Conservation (phyloP, 2,329 filamentous ascomycete genomes). For the Cladosporium velox region DNA sequence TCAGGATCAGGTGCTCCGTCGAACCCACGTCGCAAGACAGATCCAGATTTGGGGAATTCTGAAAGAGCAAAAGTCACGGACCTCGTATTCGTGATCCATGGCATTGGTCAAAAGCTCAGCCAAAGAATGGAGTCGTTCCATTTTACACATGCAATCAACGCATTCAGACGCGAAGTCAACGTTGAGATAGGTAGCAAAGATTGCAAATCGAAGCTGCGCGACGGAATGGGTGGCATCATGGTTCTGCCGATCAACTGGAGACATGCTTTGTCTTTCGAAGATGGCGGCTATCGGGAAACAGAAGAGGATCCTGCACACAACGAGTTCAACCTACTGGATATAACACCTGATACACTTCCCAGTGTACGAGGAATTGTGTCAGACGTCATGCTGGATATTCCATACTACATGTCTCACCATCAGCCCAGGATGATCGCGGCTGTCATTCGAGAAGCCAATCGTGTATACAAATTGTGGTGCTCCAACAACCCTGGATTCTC, state of each 20-base stretch:
- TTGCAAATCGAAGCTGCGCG: constrained; percentile 73
- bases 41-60: constrained; percentile 64
- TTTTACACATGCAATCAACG: constrained; percentile 94
- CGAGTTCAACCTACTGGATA: constrained; percentile 75
- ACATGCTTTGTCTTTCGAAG: constrained; percentile 82
- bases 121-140: constrained; percentile 90
- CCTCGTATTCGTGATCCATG: constrained; percentile 86
- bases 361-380: constrained; percentile 90
- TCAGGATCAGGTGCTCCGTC: constrained; percentile 48
- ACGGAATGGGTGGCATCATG: constrained; percentile 87
- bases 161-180: constrained; percentile 82
- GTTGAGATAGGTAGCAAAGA: constrained; percentile 73
- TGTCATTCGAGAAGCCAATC: constrained; percentile 85
- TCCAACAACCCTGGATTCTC: constrained; percentile 84
- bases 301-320: constrained; percentile 61
- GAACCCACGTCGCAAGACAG: constrained; percentile 42
- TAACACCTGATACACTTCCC: constrained; percentile 86
- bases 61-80: constrained; percentile 77
- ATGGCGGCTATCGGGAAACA: constrained; percentile 60
- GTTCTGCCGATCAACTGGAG: constrained; percentile 94
- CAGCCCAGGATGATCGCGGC: constrained; percentile 93
- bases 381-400: constrained; percentile 97
- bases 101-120: constrained; percentile 94
- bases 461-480: constrained; percentile 95
- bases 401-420: constrained; percentile 95